Conservation (phyloP, 1,284 basidiomycete species). For the Tausonia pullulans region DNA sequence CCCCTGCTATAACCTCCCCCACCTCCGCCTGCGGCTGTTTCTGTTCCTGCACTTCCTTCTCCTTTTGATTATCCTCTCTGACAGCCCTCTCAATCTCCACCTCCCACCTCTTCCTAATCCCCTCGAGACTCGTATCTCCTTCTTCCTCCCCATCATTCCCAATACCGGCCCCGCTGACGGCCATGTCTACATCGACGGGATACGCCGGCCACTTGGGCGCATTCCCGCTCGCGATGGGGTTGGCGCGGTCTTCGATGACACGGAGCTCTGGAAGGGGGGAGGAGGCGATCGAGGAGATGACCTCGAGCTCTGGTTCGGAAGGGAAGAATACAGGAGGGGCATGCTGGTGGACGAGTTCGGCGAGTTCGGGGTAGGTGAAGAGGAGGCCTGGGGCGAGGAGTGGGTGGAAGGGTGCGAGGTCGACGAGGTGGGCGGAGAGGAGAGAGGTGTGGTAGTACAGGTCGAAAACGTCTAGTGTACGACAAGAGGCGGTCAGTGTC, state of each 20-base stretch:
- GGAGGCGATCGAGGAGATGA: slow-evolving; percentile 20
- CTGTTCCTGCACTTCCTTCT: too few species aligned
- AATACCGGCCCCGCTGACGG: slow-evolving; percentile 62
- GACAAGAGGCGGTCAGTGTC: neutral
- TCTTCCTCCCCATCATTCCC: slow-evolving; percentile 15
- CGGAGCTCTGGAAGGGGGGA: slow-evolving; percentile 43
- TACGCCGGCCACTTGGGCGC: slow-evolving; percentile 72
- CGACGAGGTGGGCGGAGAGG: slow-evolving; percentile 62
- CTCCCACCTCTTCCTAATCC: neutral
- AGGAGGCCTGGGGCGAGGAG: slow-evolving; percentile 70
- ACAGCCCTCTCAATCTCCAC: neutral
- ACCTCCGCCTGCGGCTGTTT: neutral
- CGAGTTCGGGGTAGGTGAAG: slow-evolving; percentile 69
- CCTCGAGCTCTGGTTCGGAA: neutral
- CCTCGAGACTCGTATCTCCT: neutral
- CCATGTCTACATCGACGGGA: slow-evolving; percentile 70
- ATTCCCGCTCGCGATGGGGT: slow-evolving; percentile 53
- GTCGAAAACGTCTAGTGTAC: slow-evolving; percentile 62
- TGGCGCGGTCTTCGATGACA: slow-evolving; percentile 58
- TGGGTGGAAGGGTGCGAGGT: slow-evolving; percentile 79
- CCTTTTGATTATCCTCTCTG: too few species aligned
- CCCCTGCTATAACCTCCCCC: neutral
- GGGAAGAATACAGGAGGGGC: neutral
- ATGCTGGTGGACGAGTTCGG: slow-evolving; percentile 31
- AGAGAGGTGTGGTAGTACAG: slow-evolving; percentile 73